Evolutionary conservation across 371 early-diverging fungal genomes (phyloP).

Genomic region (Mortierella sp.): DNA sequence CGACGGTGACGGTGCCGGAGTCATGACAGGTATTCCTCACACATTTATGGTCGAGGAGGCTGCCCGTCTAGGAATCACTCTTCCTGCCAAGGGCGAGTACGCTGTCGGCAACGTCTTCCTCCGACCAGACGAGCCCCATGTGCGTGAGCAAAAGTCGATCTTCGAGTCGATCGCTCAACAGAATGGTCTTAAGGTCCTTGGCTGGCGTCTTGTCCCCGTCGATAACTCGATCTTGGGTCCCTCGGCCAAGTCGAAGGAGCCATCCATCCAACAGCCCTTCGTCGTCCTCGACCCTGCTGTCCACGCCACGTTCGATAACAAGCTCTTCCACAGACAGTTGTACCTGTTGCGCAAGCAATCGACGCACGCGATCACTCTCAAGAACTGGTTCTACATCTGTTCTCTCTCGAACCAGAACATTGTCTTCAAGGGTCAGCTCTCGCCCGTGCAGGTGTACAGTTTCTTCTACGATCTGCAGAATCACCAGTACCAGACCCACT

Average conservation of each 20-base stretch:
- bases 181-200: constrained; percentile 80
- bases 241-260: constrained; percentile 88
- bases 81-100: constrained; percentile 86
- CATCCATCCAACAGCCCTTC: constrained; percentile 95
- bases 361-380: constrained; percentile 79
- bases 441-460: constrained; percentile 92
- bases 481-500: constrained; percentile 83
- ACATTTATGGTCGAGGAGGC: constrained; percentile 78
- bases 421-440: constrained; percentile 95
- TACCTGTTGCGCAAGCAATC: constrained; percentile 91
- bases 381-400: constrained; percentile 96
- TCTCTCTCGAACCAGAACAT: constrained; percentile 93
- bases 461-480: constrained; percentile 93
- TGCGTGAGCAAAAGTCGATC: constrained; percentile 70
- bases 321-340: constrained; percentile 86
- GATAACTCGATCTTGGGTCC: constrained; percentile 92
- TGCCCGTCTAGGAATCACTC: constrained; percentile 62
- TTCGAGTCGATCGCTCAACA: constrained; percentile 82
- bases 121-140: constrained; percentile 70
- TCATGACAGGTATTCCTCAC: constrained; percentile 96
- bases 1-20: constrained; percentile 91
- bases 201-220: constrained; percentile 93
- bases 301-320: constrained; percentile 65
- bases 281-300: constrained; percentile 64
- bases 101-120: constrained; percentile 95